Evolutionary conservation across 805 yeast species (phyloP), one percentile per base, ranked within the genome.

Genomic region (Blastobotrys terrestris): DNA sequence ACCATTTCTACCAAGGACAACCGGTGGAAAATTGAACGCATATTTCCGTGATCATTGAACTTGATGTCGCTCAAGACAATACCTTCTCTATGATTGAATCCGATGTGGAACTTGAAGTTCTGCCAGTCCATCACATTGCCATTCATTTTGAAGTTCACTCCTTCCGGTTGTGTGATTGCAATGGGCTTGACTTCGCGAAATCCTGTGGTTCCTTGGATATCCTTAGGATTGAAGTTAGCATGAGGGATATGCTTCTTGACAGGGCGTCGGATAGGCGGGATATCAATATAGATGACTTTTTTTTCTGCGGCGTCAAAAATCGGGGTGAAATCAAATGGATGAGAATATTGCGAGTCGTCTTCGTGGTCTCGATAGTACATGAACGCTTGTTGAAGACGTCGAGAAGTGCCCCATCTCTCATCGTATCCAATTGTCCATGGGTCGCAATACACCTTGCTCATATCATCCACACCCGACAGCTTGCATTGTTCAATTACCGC

Each of bases 81-180:
- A 58, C 94, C 94, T 70, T 86, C 94, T 73, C 92, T 79, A 73
- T 85, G 84, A 75, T 86, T 86, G 79, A 86, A 86, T 40, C 94
- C 94, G 67, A 86, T 73, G 69, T 86, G 92, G 74, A 86, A 76
- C 57, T 79, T 76, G 75, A 80, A 86, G 72, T 85, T 86, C 58
- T 85, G 81, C 94, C 94, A 86, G 57, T 76, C 77, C 77, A 86
- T 81, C 50, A 79, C 75, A 63, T 84, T 77, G 50, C 87, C 89
- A 52, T 75, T 74, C 81, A 85, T 76, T 60, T 76, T 76, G 75
- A 86, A 86, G 3, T 89, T 83, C 51, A 85, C 92, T 53, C 94
- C 94, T 58, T 85, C 85, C 55, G 94, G 94, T 69, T 86, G 94
- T 49, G 86, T 77, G 48, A 86, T 77, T 60, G 80, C 76, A 64